Evolutionary conservation across 495 filamentous ascomycete species (phyloP).

Genomic region (Penicillium alfredii): DNA sequence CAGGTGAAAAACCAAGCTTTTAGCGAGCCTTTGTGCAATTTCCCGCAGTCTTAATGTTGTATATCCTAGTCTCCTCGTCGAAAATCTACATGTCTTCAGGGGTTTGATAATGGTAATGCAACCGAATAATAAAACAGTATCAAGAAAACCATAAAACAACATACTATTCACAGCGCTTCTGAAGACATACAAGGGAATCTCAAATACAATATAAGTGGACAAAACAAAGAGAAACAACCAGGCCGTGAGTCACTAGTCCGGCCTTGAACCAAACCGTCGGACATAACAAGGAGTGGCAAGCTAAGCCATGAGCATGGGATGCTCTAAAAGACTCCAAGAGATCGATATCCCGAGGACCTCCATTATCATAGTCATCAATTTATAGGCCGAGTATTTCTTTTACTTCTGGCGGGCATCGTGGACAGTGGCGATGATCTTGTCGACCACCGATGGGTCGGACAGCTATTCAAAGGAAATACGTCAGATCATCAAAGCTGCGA

Average conservation of each 20-base stretch:
- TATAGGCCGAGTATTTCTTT: conserved; percentile 11
- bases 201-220: conserved; percentile 14
- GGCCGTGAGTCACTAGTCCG: too few relatives aligned
- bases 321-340: conserved; percentile 3
- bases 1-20: too few relatives aligned
- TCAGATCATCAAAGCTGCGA: too few relatives aligned
- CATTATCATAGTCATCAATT: conserved; percentile 23
- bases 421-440: conserved; percentile 79
- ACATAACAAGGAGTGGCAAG: background rate
- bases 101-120: too few relatives aligned
- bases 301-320: background rate
- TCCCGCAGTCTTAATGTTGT: too few relatives aligned
- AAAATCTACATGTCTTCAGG: too few relatives aligned
- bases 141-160: conserved; percentile 3
- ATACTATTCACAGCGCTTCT: conserved; percentile 18
- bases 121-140: too few relatives aligned
- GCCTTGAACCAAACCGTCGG: conserved; percentile 7
- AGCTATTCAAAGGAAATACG: conserved; percentile 48
- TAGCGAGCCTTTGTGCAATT: too few relatives aligned
- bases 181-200: conserved; percentile 22
- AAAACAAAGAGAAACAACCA: conserved; percentile 4
- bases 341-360: conserved; percentile 12
- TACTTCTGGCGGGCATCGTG: conserved; percentile 56
- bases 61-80: too few relatives aligned
- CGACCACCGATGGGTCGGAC: conserved; percentile 82